phyloP scores from a whole-genome alignment of 306 rosid genomes.

The Adenanthera pavonina region DNA sequence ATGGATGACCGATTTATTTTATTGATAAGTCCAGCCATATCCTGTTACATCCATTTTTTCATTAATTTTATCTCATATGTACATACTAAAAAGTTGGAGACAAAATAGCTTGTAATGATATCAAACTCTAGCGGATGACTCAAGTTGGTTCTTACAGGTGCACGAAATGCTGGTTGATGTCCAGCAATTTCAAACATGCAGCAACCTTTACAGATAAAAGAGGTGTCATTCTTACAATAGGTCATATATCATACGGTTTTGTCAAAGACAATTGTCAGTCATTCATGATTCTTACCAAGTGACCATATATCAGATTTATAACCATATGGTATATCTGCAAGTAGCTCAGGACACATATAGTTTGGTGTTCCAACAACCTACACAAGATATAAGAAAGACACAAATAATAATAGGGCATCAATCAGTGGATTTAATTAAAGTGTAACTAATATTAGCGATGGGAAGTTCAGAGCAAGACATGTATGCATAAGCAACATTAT shows the following conservation, averaged over 20 bases:
- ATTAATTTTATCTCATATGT: conserved; percentile 12
- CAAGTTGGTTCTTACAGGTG: conserved; percentile 66
- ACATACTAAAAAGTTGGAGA: conserved; percentile 26
- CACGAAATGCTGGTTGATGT: conserved; percentile 90
- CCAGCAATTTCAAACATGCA: conserved; percentile 92
- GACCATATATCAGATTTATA: conserved; percentile 96
- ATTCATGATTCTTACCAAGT: conserved; percentile 64
- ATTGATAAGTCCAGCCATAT: conserved; percentile 89
- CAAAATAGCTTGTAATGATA: conserved; percentile 21
- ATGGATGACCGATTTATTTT: conserved; percentile 87
- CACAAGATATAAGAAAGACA: conserved; percentile 34
- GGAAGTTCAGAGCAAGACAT: conserved; percentile 8
- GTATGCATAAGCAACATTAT: neutral
- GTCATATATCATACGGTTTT: conserved; percentile 19
- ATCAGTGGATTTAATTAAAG: conserved; percentile 32
- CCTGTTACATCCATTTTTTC: conserved; percentile 61
- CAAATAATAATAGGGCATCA: conserved; percentile 27
- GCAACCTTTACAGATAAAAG: conserved; percentile 62
- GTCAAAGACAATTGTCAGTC: conserved; percentile 34
- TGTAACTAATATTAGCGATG: too few species aligned
- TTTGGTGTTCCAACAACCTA: conserved; percentile 92
- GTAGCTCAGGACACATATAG: conserved; percentile 96
- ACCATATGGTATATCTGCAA: conserved; percentile 83
- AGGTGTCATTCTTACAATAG: conserved; percentile 38
- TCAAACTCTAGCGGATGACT: conserved; percentile 24